phyloP scores from a whole-genome alignment of 352 stramenopile genomes.

The Phytophthora foliorum region DNA sequence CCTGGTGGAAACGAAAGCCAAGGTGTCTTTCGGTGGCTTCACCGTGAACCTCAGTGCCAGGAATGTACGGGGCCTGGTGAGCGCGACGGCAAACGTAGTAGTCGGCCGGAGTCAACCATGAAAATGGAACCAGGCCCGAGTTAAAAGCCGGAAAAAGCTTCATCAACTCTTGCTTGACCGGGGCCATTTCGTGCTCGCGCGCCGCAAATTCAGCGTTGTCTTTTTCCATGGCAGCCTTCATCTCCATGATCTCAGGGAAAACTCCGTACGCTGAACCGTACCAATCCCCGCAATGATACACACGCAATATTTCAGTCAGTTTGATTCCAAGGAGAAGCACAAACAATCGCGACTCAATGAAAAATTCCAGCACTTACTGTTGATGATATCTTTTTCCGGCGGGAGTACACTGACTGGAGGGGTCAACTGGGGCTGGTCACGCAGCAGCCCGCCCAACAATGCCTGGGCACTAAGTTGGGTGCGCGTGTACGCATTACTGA shows the following conservation, averaged over 20 bases:
- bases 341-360: background rate
- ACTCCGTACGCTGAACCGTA: conserved; percentile 59
- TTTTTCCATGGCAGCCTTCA: conserved; percentile 62
- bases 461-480: conserved; percentile 85
- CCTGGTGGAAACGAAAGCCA: conserved; percentile 80
- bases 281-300: conserved; percentile 3
- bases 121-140: conserved; percentile 51
- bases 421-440: conserved; percentile 40
- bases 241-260: conserved; percentile 68
- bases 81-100: conserved; percentile 81
- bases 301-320: conserved; percentile 7
- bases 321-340: background rate
- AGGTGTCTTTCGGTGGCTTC: conserved; percentile 61
- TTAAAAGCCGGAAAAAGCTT: conserved; percentile 62
- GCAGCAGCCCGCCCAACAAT: conserved; percentile 62
- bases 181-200: conserved; percentile 64
- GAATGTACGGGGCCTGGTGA: conserved; percentile 60
- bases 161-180: conserved; percentile 63
- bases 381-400: conserved; percentile 81
- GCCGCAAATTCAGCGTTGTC: conserved; percentile 58
- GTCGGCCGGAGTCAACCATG: conserved; percentile 75
- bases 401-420: conserved; percentile 66
- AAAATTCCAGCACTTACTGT: conserved; percentile 55
- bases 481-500: conserved; percentile 77
- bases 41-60: conserved; percentile 56